Evolutionary conservation across 177 flowering plant species (phyloP), one percentile per base, ranked within the genome.

Genomic region (Vitis hybrid): DNA sequence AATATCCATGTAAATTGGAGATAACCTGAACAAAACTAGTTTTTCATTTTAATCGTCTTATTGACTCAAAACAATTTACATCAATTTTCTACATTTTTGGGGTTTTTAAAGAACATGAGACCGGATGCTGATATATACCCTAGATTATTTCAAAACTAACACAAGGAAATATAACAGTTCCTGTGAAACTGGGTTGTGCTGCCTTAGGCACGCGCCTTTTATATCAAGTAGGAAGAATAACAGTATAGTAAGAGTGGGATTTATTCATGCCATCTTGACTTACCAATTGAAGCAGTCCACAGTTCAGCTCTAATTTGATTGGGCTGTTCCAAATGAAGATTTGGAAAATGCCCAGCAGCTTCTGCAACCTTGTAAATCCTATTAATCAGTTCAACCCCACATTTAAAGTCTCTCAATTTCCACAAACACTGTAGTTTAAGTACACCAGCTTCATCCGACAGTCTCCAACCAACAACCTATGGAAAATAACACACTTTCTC

Each of bases 401-500:
- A 83, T 71, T 80, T 70, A 57, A 76, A 85, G 70, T 93, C 94
- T 73, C 82, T 90, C 80, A 93, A 66, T 76, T 85, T 95, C 99
- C 99, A 95, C 73, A 85, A 49, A 68, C 98, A 91, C 68, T 88
- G 91, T 15, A 95, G 81, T 75, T 78, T 87, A 51, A 88, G 75
- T 21, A 70, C 79, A 12, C 76, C 89, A 21, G 80, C 88, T 62
- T 80, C 86, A 26, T 85, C 78, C 65, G 83, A 68, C 39, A 94
- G 64, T 82, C 90, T 88, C 99, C 99, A 94, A 3, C 99, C 98
- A 69, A 94, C 71, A 72, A 94, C 84, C 97, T 93, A 75, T 66
- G 68, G 8, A 51, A 11, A 19, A 60, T 15, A 56, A 59, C 11
- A 56, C 15, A 14, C 56, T 39, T 62, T 26, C 8, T 39, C 45